Evolutionary conservation across 164 flowering plant genomes (phyloP).

Genomic region (Nymphaea thermarum): DNA sequence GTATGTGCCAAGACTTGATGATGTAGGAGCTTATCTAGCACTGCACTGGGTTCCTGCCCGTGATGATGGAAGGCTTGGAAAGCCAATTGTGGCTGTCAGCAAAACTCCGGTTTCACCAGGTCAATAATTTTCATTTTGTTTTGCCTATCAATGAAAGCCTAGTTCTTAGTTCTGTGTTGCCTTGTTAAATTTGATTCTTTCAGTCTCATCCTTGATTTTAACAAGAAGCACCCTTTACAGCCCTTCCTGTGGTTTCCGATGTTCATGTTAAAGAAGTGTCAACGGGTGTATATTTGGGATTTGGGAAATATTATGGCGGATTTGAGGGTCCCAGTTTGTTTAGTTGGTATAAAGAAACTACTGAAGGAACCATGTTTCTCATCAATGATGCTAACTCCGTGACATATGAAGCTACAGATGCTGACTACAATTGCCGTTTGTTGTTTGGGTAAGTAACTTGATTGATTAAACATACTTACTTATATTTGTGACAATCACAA

Average conservation of each 20-base stretch:
- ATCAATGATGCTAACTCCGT: slow-evolving; percentile 61
- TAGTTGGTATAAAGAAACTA: slow-evolving; percentile 91
- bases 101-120: slow-evolving; percentile 67
- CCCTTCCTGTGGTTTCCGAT: slow-evolving; percentile 62
- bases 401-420: slow-evolving; percentile 73
- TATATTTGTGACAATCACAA: slow-evolving; percentile 1
- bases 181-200: background rate
- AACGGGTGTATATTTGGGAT: slow-evolving; percentile 52
- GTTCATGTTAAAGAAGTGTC: slow-evolving; percentile 51
- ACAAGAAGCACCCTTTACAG: slow-evolving; percentile 27
- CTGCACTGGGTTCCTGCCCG: slow-evolving; percentile 85
- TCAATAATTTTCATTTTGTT: slow-evolving; percentile 10
- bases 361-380: slow-evolving; percentile 56
- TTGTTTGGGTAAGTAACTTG: slow-evolving; percentile 76
- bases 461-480: background rate
- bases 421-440: slow-evolving; percentile 80
- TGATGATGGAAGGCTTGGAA: slow-evolving; percentile 64
- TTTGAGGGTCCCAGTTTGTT: slow-evolving; percentile 76
- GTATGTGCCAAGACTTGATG: slow-evolving; percentile 77
- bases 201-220: background rate
- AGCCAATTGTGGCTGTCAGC: slow-evolving; percentile 53
- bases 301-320: slow-evolving; percentile 92
- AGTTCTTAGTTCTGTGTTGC: background rate
- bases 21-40: slow-evolving; percentile 80
- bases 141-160: background rate